Conservation (phyloP, 192 early-diverging fungal genomes). For the Podila clonocystis region DNA sequence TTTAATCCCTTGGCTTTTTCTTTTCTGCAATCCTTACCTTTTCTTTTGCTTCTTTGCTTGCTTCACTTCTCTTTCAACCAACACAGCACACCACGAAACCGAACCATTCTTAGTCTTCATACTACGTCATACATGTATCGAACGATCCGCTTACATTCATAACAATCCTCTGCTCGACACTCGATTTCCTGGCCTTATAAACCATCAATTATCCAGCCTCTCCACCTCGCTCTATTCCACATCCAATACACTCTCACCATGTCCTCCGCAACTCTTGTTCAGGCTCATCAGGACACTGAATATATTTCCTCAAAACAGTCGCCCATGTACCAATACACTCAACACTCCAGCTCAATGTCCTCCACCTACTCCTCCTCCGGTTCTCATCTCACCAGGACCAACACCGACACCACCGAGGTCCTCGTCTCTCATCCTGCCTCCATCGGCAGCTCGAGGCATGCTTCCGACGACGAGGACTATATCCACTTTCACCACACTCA, state of each 20-base stretch:
- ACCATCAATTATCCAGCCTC: neutral
- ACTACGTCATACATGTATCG: no score
- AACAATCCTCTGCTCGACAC: no score
- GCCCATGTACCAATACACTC: neutral
- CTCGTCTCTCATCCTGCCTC: conserved; percentile 26
- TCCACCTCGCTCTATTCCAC: no score
- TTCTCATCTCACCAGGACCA: neutral
- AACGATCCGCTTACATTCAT: no score
- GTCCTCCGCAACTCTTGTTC: neutral
- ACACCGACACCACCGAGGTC: conserved; percentile 10
- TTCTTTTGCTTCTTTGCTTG: neutral
- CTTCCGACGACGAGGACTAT: conserved; percentile 24
- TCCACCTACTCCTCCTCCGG: neutral
- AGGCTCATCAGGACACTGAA: neutral
- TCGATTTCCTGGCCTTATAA: neutral
- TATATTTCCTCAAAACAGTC: neutral
- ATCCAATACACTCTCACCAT: neutral
- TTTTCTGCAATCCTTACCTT: neutral
- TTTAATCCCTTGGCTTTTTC: neutral
- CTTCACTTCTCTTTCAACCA: neutral
- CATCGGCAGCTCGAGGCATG: conserved; percentile 26
- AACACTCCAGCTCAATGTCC: neutral
- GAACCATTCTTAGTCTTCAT: neutral
- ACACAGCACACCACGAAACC: no score
- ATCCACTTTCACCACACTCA: conserved; percentile 1